phyloP scores from a whole-genome alignment of 73 alveolate genomes.

The Paramecium primaurelia region DNA sequence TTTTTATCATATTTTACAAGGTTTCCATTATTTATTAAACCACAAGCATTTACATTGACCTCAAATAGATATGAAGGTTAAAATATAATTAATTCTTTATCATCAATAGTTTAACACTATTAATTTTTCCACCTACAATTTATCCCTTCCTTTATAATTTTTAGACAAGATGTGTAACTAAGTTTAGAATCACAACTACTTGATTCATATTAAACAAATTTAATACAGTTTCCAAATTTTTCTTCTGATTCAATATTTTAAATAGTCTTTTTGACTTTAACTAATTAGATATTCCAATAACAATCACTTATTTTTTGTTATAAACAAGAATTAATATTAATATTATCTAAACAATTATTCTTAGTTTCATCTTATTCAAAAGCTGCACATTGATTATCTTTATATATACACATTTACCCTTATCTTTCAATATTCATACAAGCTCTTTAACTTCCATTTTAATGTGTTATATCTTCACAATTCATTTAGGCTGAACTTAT shows the following conservation, averaged over 20 bases:
- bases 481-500: background rate
- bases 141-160: background rate
- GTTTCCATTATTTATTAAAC: background rate
- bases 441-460: background rate
- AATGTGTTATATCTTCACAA: background rate
- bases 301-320: background rate
- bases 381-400: background rate
- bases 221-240: background rate
- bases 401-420: background rate
- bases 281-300: background rate
- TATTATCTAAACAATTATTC: background rate
- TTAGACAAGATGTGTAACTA: background rate
- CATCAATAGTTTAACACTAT: background rate
- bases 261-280: background rate
- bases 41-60: background rate
- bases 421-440: background rate
- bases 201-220: background rate
- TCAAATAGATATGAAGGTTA: no score
- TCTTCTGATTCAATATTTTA: background rate
- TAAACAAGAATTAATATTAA: background rate
- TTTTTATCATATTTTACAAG: background rate
- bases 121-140: background rate
- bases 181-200: background rate
- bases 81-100: background rate
- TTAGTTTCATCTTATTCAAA: background rate